A percentile compares a stretch with the other conserved stretches of the same genome.
Evolutionary conservation across 2,329 filamentous ascomycete genomes (phyloP).

Genomic region (Aspergillus sp.): DNA sequence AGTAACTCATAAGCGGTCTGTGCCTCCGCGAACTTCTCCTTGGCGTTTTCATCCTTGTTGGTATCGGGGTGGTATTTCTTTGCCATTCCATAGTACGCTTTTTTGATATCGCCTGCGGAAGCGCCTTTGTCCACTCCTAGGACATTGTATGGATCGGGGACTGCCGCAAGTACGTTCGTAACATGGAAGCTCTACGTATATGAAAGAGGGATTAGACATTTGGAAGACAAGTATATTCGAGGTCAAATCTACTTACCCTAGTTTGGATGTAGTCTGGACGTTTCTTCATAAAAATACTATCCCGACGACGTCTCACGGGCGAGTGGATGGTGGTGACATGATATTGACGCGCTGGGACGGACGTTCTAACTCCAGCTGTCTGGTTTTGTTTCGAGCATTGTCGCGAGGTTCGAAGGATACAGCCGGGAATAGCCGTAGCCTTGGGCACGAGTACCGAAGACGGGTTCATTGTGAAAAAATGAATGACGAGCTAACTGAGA

Average conservation of each 20-base stretch:
- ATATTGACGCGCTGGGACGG: slow-evolving; percentile 38
- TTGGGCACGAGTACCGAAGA: slow-evolving; percentile 42
- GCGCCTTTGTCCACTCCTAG: slow-evolving; percentile 82
- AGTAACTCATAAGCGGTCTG: slow-evolving; percentile 93
- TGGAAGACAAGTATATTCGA: background rate
- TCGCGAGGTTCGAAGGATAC: slow-evolving; percentile 43
- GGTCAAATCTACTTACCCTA: slow-evolving; percentile 30
- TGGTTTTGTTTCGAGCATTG: slow-evolving; percentile 39
- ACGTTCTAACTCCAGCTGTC: slow-evolving; percentile 27
- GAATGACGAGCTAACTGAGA: background rate
- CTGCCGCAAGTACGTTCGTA: slow-evolving; percentile 61
- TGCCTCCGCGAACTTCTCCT: slow-evolving; percentile 91
- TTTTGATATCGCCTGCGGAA: slow-evolving; percentile 88
- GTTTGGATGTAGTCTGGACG: slow-evolving; percentile 22
- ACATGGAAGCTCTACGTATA: slow-evolving; percentile 43
- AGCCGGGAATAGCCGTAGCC: slow-evolving; percentile 43
- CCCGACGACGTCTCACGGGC: slow-evolving; percentile 26
- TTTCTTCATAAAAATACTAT: slow-evolving; percentile 27
- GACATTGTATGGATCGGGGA: slow-evolving; percentile 81
- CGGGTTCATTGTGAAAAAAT: slow-evolving; percentile 39
- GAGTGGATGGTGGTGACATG: slow-evolving; percentile 30
- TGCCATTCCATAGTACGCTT: slow-evolving; percentile 94
- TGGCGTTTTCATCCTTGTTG: slow-evolving; percentile 90
- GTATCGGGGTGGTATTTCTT: slow-evolving; percentile 99
- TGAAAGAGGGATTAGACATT: slow-evolving; percentile 10